Evolutionary conservation across 1,284 basidiomycete species (phyloP).

Genomic region (Irpex lacteus): DNA sequence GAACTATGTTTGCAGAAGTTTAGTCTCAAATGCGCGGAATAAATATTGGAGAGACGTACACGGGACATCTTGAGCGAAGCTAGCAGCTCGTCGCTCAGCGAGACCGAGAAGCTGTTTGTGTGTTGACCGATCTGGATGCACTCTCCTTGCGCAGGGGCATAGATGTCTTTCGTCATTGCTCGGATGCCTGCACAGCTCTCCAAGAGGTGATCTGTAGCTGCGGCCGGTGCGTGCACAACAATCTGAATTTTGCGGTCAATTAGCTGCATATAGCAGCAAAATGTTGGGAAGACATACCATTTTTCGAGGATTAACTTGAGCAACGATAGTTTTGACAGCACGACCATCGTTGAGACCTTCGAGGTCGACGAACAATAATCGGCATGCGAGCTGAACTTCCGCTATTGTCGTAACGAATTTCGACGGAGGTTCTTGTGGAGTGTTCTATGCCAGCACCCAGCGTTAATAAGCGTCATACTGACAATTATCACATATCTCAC

Average conservation of each 20-base stretch:
- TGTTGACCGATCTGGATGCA: conserved; percentile 91
- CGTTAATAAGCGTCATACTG: conserved; percentile 6
- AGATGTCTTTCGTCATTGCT: conserved; percentile 89
- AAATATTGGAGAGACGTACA: conserved; percentile 43
- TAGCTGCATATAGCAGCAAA: neutral
- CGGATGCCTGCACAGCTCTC: conserved; percentile 80
- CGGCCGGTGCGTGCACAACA: conserved; percentile 74
- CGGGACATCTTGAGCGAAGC: conserved; percentile 83
- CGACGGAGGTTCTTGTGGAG: conserved; percentile 80
- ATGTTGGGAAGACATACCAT: conserved; percentile 53
- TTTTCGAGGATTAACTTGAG: conserved; percentile 94
- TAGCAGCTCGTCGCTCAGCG: conserved; percentile 87
- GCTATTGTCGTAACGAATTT: conserved; percentile 83
- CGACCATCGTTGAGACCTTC: conserved; percentile 95
- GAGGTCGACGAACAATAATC: conserved; percentile 90
- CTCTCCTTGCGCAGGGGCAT: conserved; percentile 72
- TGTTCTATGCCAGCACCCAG: conserved; percentile 45
- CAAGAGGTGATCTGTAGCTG: conserved; percentile 71
- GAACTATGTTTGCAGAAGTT: conserved; percentile 55
- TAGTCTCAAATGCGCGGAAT: neutral
- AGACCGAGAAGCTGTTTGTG: conserved; percentile 91
- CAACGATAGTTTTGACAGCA: conserved; percentile 94
- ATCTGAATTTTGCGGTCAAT: conserved; percentile 54
- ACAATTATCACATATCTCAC: conserved; percentile 35
- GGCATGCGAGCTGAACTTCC: conserved; percentile 80